Percentiles rank a stretch among this genome's conserved stretches.
These are phyloP conservation scores for Capillidium rhysosporum DNA, from an alignment of 371 early-diverging fungal genomes.

Conservation along the genomic window DNA sequence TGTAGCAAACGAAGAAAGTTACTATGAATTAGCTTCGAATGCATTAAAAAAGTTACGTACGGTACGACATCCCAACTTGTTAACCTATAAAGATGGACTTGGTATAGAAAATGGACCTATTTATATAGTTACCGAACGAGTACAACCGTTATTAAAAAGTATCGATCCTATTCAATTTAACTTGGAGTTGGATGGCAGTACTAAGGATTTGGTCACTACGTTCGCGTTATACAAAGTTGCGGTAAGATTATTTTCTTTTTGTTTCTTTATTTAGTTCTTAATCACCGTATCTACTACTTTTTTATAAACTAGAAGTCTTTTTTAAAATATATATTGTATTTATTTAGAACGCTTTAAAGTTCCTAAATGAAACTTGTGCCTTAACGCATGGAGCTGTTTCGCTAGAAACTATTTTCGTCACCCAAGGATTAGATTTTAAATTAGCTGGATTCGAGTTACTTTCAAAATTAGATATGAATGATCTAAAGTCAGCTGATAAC, in stretches of 20 bases:
- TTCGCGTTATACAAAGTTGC: conserved; percentile 85
- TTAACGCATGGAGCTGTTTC: conserved; percentile 77
- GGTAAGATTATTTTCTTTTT: conserved; percentile 20
- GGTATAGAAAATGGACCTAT: conserved; percentile 50
- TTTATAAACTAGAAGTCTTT: too few species aligned
- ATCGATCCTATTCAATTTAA: conserved; percentile 11
- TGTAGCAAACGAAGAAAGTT: not conserved
- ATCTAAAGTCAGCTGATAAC: conserved; percentile 11
- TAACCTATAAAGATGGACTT: conserved; percentile 58
- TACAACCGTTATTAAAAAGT: conserved; percentile 44
- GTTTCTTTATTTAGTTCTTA: too few species aligned
- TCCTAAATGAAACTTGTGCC: conserved; percentile 63
- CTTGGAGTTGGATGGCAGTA: conserved; percentile 7
- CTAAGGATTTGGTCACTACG: conserved; percentile 27
- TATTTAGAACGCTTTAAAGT: conserved; percentile 54
- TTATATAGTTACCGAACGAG: conserved; percentile 79
- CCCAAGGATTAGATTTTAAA: conserved; percentile 85
- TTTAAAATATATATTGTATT: conserved; percentile 5
- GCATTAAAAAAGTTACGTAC: conserved; percentile 71
- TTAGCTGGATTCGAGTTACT: conserved; percentile 73
- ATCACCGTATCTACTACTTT: too few species aligned
- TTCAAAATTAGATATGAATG: conserved; percentile 10
- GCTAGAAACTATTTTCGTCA: conserved; percentile 57
- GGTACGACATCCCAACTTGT: conserved; percentile 73
- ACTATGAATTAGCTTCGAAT: conserved; percentile 47